Base-by-base conservation (phyloP, 1,284 basidiomycete genomes). In the Apiotrichum porosum region DNA sequence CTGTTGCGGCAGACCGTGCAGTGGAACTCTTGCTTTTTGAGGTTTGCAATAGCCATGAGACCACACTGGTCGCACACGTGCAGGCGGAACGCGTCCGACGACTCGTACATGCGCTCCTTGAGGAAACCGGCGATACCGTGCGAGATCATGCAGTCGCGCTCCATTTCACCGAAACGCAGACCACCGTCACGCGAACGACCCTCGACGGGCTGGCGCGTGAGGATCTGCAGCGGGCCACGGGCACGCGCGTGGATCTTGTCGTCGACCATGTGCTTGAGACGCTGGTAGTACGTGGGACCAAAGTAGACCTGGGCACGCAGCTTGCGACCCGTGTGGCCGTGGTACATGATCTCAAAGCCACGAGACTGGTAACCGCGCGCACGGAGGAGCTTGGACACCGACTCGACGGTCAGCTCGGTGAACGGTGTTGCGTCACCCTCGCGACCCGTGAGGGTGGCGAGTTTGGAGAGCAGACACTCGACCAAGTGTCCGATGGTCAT, bases 401-500 rank as follows among this genome's bases (percentile, higher is more conserved):
- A 86, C 74, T 99, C 93, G 32, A 98, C 94, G 0, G 94, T 98
- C 49, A 99, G 80, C 58, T 97, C 94, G 3, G 93, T 97, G 76
- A 99, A 99, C 0, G 94, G 94, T 32, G 95, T 99, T 13, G 94
- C 94, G 66, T 99, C 94, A 58, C 94, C 94, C 73, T 97, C 94
- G 55, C 91, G 87, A 35, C 95, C 94, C 44, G 91, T 88, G 52
- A 98, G 81, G 2, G 95, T 97, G 1, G 94, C 91, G 1, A 99
- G 86, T 72, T 99, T 99, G 28, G 88, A 92, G 38, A 98, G 77
- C 40, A 98, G 77, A 83, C 93, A 97, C 75, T 99, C 94, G 68
- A 99, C 93, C 80, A 99, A 84, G 76, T 99, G 95, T 14, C 94
- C 94, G 66, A 99, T 98, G 14, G 94, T 99, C 94, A 98, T 99